Evolutionary conservation across 1,139 yeast species (phyloP), one percentile per base, ranked within the genome.

Genomic region (Saccharomyces hybrid): DNA sequence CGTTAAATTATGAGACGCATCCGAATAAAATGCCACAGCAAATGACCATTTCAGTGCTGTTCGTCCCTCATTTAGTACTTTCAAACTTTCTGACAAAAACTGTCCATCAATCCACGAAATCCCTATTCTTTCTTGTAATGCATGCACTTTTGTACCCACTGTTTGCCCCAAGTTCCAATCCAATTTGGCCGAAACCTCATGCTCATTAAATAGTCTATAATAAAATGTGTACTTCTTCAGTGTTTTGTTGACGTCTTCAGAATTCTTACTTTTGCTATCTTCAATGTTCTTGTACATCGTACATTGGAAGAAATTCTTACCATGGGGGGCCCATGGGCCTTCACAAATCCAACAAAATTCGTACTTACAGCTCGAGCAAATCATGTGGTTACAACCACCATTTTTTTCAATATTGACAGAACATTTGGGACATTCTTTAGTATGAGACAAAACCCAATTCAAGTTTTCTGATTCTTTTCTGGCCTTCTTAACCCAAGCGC

Each of bases 301-400:
- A 68, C 97, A 93, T 56, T 83, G 80, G 70, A 83, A 90, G 70
- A 73, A 83, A 51, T 78, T 74, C 41, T 77, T 75, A 0, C 83
- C 83, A 71, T 93, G 99, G n/a, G 73, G 73, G 0, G 68, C 65
- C 99, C 99, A 95, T 32, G 75, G 78, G 6, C 84, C 85, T 62
- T 82, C 70, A 70, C 99, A 93, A 51, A 90, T 83, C 99, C 99
- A 93, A 69, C 99, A 93, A 68, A 90, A 93, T 65, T 91, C 88
- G 67, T 81, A 73, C 9, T 70, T 69, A 70, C 99, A 93, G 58
- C 83, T 85, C 4, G 80, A 75, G 69, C 99, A 93, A 0, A 83
- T 79, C 97, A 93, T 91, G 72, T 93, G 99, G 71, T 93, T 91
- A 72, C 98, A 93, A 0, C 98, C 98, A 31, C 97, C 98, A 67